A percentile compares a stretch with the other conserved stretches of the same genome.
Conservation (phyloP, 1,284 basidiomycete species). For the Hemileia vastatrix region DNA sequence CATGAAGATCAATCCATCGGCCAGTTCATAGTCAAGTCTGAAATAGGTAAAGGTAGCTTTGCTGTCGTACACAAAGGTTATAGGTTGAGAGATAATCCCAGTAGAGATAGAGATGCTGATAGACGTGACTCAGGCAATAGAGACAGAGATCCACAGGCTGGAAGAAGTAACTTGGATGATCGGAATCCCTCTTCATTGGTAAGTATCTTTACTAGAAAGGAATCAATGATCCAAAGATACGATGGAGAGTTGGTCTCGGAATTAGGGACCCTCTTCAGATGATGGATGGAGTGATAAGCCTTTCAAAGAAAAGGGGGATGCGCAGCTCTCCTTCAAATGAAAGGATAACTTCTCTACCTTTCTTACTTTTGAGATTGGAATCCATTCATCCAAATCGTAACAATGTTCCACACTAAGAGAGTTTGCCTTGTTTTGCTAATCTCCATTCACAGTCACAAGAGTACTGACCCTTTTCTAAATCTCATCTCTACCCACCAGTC, state of each 20-base stretch:
- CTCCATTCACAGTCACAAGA: neutral
- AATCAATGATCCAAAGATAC: too few relatives aligned
- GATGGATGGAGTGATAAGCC: too few relatives aligned
- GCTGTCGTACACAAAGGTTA: constrained; percentile 92
- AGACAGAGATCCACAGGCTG: neutral
- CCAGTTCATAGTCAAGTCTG: constrained; percentile 49
- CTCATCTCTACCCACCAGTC: neutral
- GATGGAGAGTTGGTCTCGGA: too few relatives aligned
- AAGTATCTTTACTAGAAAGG: neutral
- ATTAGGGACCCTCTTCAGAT: too few relatives aligned
- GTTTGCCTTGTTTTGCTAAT: too few relatives aligned
- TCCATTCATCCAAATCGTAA: too few relatives aligned
- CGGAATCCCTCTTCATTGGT: neutral
- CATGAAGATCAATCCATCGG: too few relatives aligned
- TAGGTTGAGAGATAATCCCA: too few relatives aligned
- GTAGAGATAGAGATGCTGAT: neutral
- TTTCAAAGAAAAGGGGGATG: too few relatives aligned
- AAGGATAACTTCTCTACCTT: too few relatives aligned
- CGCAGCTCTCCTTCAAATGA: too few relatives aligned
- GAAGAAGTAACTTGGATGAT: neutral
- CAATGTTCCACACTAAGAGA: constrained; percentile 6
- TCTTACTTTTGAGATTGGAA: too few relatives aligned
- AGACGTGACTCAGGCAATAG: neutral
- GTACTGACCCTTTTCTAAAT: neutral
- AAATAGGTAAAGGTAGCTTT: constrained; percentile 69